Conservation (phyloP, 495 filamentous ascomycete genomes). For the Penicillium silybi region DNA sequence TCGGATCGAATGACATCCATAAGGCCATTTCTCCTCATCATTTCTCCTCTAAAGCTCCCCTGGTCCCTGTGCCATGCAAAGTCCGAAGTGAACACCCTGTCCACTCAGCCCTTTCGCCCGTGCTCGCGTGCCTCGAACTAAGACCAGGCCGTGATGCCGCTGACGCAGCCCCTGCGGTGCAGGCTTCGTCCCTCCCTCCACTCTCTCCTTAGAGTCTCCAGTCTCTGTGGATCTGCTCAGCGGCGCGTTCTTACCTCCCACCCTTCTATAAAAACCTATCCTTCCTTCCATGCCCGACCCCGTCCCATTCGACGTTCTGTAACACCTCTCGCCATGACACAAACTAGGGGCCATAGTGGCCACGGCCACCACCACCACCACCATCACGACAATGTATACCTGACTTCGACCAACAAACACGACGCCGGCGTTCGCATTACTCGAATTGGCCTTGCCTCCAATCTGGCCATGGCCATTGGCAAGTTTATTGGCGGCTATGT, state of each 20-base stretch:
- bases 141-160: constrained; percentile 32
- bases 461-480: constrained; percentile 86
- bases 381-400: constrained; percentile 82
- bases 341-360: constrained; percentile 32
- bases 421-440: constrained; percentile 96
- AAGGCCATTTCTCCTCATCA: background rate
- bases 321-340: constrained; percentile 32
- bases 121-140: constrained; percentile 26
- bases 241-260: constrained; percentile 27
- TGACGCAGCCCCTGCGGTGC: constrained; percentile 47
- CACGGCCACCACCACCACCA: constrained; percentile 58
- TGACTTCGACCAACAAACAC: constrained; percentile 81
- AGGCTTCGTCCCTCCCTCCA: constrained; percentile 41
- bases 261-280: constrained; percentile 13
- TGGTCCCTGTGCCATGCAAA: background rate
- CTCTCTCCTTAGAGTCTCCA: constrained; percentile 11
- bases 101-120: constrained; percentile 11
- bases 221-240: constrained; percentile 18
- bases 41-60: background rate
- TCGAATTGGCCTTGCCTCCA: constrained; percentile 84
- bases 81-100: constrained; percentile 21
- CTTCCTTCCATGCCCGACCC: constrained; percentile 21
- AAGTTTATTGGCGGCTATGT: constrained; percentile 90
- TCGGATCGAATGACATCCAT: constrained; percentile 9
- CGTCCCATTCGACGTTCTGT: constrained; percentile 16